phyloP scores from a whole-genome alignment of 1,284 basidiomycete genomes.

The Ceratobasidium sp. region DNA sequence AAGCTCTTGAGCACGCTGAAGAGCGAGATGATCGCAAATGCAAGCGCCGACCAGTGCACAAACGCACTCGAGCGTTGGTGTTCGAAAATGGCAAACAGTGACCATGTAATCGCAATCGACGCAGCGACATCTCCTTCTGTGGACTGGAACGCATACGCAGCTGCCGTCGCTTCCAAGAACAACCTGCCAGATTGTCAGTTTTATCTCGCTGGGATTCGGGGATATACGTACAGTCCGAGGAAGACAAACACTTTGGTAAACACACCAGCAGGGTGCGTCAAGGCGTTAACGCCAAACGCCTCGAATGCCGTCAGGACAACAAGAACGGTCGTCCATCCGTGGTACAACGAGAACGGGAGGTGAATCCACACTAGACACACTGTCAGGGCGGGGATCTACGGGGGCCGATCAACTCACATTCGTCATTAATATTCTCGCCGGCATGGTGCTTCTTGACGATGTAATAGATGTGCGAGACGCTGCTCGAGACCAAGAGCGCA shows the following conservation, averaged over 20 bases:
- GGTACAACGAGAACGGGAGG: constrained; percentile 90
- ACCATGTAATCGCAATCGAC: constrained; percentile 83
- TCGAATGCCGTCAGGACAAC: constrained; percentile 89
- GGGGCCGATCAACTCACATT: constrained; percentile 53
- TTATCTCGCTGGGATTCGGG: constrained; percentile 30
- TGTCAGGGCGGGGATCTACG: neutral
- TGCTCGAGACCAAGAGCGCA: constrained; percentile 80
- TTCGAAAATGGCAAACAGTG: constrained; percentile 83
- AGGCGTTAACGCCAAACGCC: constrained; percentile 84
- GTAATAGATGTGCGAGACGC: constrained; percentile 92
- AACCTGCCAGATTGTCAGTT: constrained; percentile 58
- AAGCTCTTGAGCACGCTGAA: constrained; percentile 82
- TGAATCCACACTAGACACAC: constrained; percentile 68
- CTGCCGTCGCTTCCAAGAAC: constrained; percentile 92
- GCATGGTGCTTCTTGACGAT: constrained; percentile 85
- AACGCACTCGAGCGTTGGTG: constrained; percentile 64
- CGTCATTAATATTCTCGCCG: constrained; percentile 68
- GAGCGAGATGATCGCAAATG: constrained; percentile 83
- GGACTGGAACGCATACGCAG: constrained; percentile 88
- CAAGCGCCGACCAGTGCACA: constrained; percentile 88
- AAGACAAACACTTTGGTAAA: constrained; percentile 96
- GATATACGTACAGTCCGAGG: constrained; percentile 68
- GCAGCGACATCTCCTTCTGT: constrained; percentile 91
- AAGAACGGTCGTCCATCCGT: constrained; percentile 93
- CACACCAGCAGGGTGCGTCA: constrained; percentile 70